These are phyloP conservation scores for Punctularia strigosozonata DNA, from an alignment of 768 basidiomycete genomes.

Conservation along the genomic window DNA sequence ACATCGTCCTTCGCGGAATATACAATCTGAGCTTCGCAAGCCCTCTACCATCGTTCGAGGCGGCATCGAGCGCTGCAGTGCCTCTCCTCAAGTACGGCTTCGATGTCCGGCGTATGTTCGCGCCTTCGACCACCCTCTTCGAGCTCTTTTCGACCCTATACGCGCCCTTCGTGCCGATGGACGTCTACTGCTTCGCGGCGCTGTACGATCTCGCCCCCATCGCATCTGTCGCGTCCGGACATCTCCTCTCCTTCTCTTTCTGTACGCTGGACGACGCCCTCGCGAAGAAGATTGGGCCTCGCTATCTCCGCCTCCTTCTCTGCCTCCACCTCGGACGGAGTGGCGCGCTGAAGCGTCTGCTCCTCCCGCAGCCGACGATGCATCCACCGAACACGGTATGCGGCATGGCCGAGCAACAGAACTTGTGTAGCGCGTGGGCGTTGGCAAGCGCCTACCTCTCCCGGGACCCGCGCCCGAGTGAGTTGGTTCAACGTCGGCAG, in stretches of 20 bases:
- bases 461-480: slow-evolving; percentile 18
- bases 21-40: slow-evolving; percentile 14
- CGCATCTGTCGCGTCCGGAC: slow-evolving; percentile 26
- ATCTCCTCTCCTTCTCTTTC: slow-evolving; percentile 25
- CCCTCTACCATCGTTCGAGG: background rate
- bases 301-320: slow-evolving; percentile 29
- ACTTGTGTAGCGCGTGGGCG: slow-evolving; percentile 19
- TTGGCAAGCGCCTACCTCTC: slow-evolving; percentile 15
- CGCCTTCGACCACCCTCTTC: too few species aligned
- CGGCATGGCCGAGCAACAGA: slow-evolving; percentile 9
- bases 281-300: slow-evolving; percentile 26
- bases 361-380: slow-evolving; percentile 14
- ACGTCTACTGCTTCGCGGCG: slow-evolving; percentile 30
- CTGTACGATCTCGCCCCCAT: slow-evolving; percentile 22
- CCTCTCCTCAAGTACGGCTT: background rate
- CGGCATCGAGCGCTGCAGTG: background rate
- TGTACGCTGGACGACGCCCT: slow-evolving; percentile 24
- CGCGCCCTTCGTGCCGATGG: slow-evolving; percentile 24
- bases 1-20: slow-evolving; percentile 22
- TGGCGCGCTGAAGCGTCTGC: slow-evolving; percentile 20
- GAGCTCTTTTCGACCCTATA: too few species aligned
- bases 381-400: slow-evolving; percentile 13
- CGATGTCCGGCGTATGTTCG: background rate
- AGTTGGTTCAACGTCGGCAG: too few species aligned
- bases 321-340: slow-evolving; percentile 25